Evolutionary conservation across 768 basidiomycete genomes (phyloP), one percentile per base, ranked within the genome.

Genomic region (Lactarius akahatsu): DNA sequence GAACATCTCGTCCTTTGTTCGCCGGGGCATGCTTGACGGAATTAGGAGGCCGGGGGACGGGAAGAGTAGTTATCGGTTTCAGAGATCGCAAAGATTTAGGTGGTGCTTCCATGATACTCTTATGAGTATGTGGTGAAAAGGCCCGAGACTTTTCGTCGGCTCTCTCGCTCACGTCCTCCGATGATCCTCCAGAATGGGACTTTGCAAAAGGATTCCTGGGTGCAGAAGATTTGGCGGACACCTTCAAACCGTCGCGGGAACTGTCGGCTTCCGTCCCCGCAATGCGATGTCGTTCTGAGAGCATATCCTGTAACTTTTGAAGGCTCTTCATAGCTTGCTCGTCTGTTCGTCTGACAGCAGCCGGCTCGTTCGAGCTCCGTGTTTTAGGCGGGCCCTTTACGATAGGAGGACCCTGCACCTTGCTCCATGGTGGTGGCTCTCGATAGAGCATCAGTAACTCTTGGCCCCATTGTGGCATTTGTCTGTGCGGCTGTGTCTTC

Each of bases 381-480:
- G 26, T 36, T 26, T 59, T 67, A 3, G 40, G 26, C 38, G 57
- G n/a, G 0, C 6, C 47, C 30, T 36, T 41, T 32, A 30, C 36
- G 2, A 38, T 36, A 18, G 64, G 68, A 26, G 69, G 59, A n/a
- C 34, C 28, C 40, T 61, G 61, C 34, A 50, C 45, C 45, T 63
- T 40, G 15, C 58, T 60, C 69, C 69, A 70, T n/a, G 61, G 64
- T 55, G 68, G 69, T 3, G 69, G 69, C 13, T 69, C 67, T 41
- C 69, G 68, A 47, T 69, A 65, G 28, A 70, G 69, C 63, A 65
- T 69, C 63, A 70, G 55, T 16, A 68, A 11, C 54, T 70, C 68
- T 45, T 69, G 68, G 38, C 68, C 64, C 61, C 62, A 61, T 41
- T 68, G 50, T 13, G 60, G 59, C 52, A 57, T 57, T 55, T 54